A percentile compares a stretch with the other conserved stretches of the same genome.
Conservation (phyloP, 108 stramenopile species). For the Nitzschia sp. region DNA sequence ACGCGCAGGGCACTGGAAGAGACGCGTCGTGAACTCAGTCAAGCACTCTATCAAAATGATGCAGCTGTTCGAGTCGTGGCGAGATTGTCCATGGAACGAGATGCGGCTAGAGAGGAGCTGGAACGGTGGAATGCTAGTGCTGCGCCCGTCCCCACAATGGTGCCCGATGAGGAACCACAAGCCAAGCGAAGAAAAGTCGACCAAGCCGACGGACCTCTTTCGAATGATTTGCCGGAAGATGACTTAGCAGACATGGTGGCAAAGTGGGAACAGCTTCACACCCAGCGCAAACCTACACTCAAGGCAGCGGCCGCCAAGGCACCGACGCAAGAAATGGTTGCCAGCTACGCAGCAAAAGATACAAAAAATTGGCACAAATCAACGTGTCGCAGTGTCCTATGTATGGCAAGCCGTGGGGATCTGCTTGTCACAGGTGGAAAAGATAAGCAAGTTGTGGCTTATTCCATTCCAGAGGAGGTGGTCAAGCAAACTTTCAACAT, state of each 20-base stretch:
- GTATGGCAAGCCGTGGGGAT: constrained; percentile 16
- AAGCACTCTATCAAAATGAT: constrained; percentile 96
- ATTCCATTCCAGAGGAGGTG: constrained; percentile 46
- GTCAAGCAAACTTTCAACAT: constrained; percentile 45
- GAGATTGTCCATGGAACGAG: constrained; percentile 84
- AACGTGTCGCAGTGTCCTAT: constrained; percentile 45
- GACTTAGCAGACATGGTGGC: constrained; percentile 52
- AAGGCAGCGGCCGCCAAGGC: constrained; percentile 37
- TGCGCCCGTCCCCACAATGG: not conserved
- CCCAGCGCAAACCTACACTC: constrained; percentile 47
- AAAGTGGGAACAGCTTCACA: constrained; percentile 55
- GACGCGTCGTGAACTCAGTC: constrained; percentile 83
- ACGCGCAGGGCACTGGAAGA: constrained; percentile 83
- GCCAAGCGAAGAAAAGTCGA: constrained; percentile 31
- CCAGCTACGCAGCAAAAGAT: constrained; percentile 5
- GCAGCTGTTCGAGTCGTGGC: constrained; percentile 94
- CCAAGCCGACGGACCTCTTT: constrained; percentile 4
- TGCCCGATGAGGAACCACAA: constrained; percentile 16
- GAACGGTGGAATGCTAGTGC: constrained; percentile 45
- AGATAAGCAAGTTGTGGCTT: constrained; percentile 75
- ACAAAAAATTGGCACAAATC: constrained; percentile 62
- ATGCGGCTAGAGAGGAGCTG: constrained; percentile 72
- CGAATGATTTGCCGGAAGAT: constrained; percentile 47
- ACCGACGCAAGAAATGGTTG: constrained; percentile 42
- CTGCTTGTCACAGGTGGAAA: constrained; percentile 65